Evolutionary conservation across 169 alveolate genomes (phyloP).

Genomic region (Cryptosporidium sp.): DNA sequence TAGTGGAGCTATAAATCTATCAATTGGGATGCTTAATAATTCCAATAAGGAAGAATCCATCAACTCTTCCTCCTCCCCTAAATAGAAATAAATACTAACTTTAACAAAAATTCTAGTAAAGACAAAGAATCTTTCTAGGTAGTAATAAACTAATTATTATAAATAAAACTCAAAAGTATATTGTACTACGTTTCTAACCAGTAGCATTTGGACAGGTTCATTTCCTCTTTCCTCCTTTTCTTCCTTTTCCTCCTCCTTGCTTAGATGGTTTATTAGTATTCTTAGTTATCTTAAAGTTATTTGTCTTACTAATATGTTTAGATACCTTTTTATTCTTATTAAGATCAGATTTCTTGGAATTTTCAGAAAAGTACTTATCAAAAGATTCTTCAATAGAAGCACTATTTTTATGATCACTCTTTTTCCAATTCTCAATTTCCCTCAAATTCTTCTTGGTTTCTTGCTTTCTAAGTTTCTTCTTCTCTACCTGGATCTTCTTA

Average conservation of each 20-base stretch:
- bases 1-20: slow-evolving; percentile 28
- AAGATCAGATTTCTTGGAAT: not conserved
- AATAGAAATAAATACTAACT: not conserved
- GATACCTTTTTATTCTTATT: not conserved
- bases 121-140: not conserved
- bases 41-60: not conserved
- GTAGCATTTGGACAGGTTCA: not conserved
- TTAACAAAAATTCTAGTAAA: not conserved
- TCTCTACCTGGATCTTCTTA: slow-evolving; percentile 51
- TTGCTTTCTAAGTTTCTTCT: slow-evolving; percentile 52
- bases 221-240: not conserved
- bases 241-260: not conserved
- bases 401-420: slow-evolving; percentile 3
- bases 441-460: slow-evolving; percentile 60
- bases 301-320: not conserved
- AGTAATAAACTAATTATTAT: slow-evolving; percentile 5
- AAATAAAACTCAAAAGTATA: not conserved
- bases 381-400: slow-evolving; percentile 66
- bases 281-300: not conserved
- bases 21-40: not conserved
- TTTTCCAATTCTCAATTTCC: slow-evolving; percentile 68
- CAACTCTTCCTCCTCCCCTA: not conserved
- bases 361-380: slow-evolving; percentile 33
- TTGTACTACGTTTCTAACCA: not conserved
- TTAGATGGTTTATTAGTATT: not conserved